phyloP scores from a whole-genome alignment of 805 yeast species.

The Saturnispora serradocipensis region DNA sequence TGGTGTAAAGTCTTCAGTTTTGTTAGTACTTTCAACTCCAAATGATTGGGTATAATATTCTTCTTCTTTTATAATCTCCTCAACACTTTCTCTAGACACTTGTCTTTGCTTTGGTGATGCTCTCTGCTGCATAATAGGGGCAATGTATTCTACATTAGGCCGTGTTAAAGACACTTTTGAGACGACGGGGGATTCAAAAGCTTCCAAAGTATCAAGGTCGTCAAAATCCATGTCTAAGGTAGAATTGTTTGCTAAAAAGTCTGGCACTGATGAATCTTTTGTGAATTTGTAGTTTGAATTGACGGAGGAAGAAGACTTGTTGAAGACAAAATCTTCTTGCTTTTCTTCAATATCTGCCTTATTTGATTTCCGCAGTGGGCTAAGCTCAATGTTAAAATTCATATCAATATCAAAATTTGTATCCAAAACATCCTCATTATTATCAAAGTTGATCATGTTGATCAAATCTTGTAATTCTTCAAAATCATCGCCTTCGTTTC shows the following conservation, averaged over 20 bases:
- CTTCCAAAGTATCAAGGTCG: conserved; percentile 1
- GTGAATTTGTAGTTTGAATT: not conserved
- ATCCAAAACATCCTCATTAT: conserved; percentile 18
- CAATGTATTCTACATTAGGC: not conserved
- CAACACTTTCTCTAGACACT: conserved; percentile 10
- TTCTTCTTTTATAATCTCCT: conserved; percentile 10
- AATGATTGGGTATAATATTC: conserved; percentile 5
- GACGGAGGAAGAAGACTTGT: not conserved
- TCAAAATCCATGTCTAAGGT: conserved; percentile 3
- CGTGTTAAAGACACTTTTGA: not conserved
- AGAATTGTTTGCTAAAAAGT: conserved; percentile 11
- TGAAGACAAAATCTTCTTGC: not conserved
- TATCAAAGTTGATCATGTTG: conserved; percentile 23
- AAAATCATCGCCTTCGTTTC: conserved; percentile 13
- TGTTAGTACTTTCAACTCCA: not conserved
- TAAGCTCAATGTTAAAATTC: conserved; percentile 3
- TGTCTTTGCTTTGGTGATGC: not conserved
- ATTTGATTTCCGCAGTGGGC: conserved; percentile 6
- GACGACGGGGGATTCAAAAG: not conserved
- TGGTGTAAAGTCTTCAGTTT: not conserved
- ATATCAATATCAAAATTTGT: conserved; percentile 20
- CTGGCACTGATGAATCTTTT: conserved; percentile 10
- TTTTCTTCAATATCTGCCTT: not conserved
- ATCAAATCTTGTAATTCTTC: conserved; percentile 23
- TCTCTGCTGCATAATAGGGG: not conserved